Conservation (phyloP, 108 stramenopile genomes). For the Nitzschia palea region DNA sequence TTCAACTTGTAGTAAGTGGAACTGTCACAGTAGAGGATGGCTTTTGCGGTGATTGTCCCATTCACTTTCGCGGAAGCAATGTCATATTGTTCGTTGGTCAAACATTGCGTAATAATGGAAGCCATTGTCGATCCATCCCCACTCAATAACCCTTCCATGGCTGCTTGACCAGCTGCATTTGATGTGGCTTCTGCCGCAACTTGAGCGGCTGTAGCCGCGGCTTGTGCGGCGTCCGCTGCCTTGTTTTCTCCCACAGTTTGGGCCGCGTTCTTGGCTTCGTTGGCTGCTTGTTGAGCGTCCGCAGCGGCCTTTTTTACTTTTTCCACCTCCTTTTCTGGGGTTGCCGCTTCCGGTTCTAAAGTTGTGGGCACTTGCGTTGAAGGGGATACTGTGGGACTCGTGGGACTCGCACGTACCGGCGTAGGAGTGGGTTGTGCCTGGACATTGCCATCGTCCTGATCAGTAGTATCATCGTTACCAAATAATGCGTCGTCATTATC, state of each 20-base stretch:
- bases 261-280: slow-evolving; percentile 39
- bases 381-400: background rate
- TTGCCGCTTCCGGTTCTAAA: background rate
- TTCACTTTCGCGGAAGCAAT: slow-evolving; percentile 41
- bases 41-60: slow-evolving; percentile 30
- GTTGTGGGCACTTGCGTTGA: background rate
- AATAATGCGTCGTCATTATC: background rate
- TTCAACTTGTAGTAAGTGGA: slow-evolving; percentile 66
- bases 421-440: background rate
- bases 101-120: slow-evolving; percentile 55
- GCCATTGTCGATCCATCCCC: slow-evolving; percentile 73
- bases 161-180: slow-evolving; percentile 49
- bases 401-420: background rate
- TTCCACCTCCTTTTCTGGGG: slow-evolving; percentile 10
- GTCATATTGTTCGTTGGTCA: slow-evolving; percentile 70
- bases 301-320: slow-evolving; percentile 41
- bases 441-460: background rate
- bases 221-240: slow-evolving; percentile 42
- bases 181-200: slow-evolving; percentile 75
- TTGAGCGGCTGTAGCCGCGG: slow-evolving; percentile 53
- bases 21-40: slow-evolving; percentile 76
- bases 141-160: slow-evolving; percentile 52
- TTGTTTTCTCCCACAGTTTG: slow-evolving; percentile 33
- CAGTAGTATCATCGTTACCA: background rate
- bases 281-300: slow-evolving; percentile 44